phyloP scores from a whole-genome alignment of 2,329 filamentous ascomycete genomes.

The Allantophomopsis lycopodina region DNA sequence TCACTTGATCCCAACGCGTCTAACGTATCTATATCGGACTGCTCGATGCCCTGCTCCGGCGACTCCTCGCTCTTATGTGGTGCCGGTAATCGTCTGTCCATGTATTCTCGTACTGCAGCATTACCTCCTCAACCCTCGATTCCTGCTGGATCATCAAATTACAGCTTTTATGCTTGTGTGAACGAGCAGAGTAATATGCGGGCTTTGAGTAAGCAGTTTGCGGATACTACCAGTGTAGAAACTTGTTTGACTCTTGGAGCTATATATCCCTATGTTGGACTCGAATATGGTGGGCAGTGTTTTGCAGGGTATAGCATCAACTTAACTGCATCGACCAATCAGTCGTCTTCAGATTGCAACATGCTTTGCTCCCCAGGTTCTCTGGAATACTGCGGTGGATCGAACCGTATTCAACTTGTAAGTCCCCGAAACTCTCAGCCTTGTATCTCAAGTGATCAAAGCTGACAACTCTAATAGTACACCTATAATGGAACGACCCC shows the following conservation, averaged over 20 bases:
- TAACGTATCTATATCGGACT: too few relatives aligned
- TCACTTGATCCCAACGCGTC: neutral
- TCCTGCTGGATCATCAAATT: slow-evolving; percentile 1
- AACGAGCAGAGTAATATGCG: neutral
- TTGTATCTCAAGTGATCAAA: too few relatives aligned
- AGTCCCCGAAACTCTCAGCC: too few relatives aligned
- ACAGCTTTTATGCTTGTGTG: slow-evolving; percentile 1
- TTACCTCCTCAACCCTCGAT: neutral
- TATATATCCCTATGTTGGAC: neutral
- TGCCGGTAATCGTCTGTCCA: neutral
- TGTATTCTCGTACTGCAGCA: neutral
- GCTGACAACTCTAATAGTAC: too few relatives aligned
- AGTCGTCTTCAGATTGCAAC: neutral
- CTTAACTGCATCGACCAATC: neutral
- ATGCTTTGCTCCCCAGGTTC: neutral
- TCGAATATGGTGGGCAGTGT: slow-evolving; percentile 2
- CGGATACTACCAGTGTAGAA: neutral
- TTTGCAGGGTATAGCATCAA: neutral
- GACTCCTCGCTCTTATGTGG: neutral
- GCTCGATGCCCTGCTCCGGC: neutral
- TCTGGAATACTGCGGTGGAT: too few relatives aligned
- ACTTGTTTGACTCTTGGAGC: neutral
- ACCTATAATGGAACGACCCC: too few relatives aligned
- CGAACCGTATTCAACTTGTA: too few relatives aligned
- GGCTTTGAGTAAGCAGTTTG: slow-evolving; percentile 1